Evolutionary conservation across 352 stramenopile species (phyloP).

Genomic region (Pythium phragmiticola): DNA sequence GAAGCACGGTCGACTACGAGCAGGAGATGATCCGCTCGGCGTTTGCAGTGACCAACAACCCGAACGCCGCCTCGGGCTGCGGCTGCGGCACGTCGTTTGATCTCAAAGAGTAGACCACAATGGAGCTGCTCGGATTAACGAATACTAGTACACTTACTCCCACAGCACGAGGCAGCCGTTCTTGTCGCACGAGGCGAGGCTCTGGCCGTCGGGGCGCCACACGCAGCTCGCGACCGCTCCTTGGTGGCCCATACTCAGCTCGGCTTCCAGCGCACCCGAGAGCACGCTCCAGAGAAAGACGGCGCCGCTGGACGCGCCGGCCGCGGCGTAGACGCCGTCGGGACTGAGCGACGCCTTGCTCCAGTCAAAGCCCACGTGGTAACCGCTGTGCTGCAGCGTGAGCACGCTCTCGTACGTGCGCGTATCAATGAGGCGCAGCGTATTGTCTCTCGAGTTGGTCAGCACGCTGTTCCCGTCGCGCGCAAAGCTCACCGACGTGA

Average conservation of each 20-base stretch:
- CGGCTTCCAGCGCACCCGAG: conserved; percentile 49
- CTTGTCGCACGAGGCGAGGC: conserved; percentile 77
- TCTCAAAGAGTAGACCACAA: conserved; percentile 84
- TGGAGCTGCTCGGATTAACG: neutral
- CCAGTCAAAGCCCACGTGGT: conserved; percentile 82
- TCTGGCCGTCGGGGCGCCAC: conserved; percentile 64
- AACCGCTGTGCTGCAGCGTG: conserved; percentile 46
- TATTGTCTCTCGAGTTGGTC: conserved; percentile 78
- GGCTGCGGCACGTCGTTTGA: conserved; percentile 98
- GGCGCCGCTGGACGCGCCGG: conserved; percentile 47
- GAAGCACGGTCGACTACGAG: conserved; percentile 95
- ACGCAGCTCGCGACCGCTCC: conserved; percentile 75
- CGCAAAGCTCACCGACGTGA: conserved; percentile 72
- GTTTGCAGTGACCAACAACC: conserved; percentile 97
- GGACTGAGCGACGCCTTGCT: conserved; percentile 72
- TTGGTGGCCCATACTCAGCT: conserved; percentile 60
- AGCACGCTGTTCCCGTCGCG: conserved; percentile 43
- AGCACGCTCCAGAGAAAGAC: conserved; percentile 69
- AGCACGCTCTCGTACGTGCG: conserved; percentile 55
- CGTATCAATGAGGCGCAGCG: conserved; percentile 62
- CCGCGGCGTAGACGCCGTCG: conserved; percentile 56
- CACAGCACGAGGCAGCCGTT: conserved; percentile 80
- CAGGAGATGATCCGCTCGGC: conserved; percentile 96
- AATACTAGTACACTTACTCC: conserved; percentile 35
- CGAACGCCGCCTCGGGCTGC: conserved; percentile 95